A percentile compares a stretch with the other conserved stretches of the same genome.
These are phyloP conservation scores for Scytalidium sp. DNA, from an alignment of 2,329 filamentous ascomycete species.

Conservation along the genomic window DNA sequence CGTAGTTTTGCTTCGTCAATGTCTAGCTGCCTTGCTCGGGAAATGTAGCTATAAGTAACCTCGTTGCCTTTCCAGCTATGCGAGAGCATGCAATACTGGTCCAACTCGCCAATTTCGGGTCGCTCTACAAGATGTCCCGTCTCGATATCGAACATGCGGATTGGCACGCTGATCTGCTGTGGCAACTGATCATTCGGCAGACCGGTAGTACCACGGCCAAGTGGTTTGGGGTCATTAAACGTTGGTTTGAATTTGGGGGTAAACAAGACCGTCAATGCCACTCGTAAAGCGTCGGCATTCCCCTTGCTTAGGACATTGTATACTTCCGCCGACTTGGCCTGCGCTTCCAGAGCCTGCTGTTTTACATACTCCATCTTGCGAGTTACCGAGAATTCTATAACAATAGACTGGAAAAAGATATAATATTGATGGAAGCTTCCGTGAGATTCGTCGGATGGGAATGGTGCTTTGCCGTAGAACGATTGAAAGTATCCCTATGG, in stretches of 20 bases:
- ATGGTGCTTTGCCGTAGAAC: too few relatives aligned
- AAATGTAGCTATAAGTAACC: conserved; percentile 26
- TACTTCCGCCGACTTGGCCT: not conserved
- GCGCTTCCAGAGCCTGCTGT: not conserved
- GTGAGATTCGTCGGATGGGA: too few relatives aligned
- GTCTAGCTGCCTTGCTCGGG: conserved; percentile 12
- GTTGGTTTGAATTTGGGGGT: not conserved
- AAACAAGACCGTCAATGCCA: not conserved
- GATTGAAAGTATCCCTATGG: too few relatives aligned
- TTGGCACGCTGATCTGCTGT: conserved; percentile 11
- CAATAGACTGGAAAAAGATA: not conserved
- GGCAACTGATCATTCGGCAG: not conserved
- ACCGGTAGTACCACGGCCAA: not conserved
- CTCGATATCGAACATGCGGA: conserved; percentile 32
- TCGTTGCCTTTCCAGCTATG: conserved; percentile 33
- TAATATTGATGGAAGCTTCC: too few relatives aligned
- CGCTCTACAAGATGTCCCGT: conserved; percentile 28
- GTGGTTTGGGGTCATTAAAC: not conserved
- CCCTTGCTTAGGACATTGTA: not conserved
- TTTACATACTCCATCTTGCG: not conserved
- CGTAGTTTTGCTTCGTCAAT: conserved; percentile 1
- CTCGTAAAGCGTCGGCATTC: conserved; percentile 1
- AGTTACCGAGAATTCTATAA: not conserved
- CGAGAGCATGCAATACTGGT: conserved; percentile 33
- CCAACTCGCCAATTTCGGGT: conserved; percentile 19